Evolutionary conservation across 2,329 filamentous ascomycete species (phyloP).

Genomic region (Colletotrichum costaricense): DNA sequence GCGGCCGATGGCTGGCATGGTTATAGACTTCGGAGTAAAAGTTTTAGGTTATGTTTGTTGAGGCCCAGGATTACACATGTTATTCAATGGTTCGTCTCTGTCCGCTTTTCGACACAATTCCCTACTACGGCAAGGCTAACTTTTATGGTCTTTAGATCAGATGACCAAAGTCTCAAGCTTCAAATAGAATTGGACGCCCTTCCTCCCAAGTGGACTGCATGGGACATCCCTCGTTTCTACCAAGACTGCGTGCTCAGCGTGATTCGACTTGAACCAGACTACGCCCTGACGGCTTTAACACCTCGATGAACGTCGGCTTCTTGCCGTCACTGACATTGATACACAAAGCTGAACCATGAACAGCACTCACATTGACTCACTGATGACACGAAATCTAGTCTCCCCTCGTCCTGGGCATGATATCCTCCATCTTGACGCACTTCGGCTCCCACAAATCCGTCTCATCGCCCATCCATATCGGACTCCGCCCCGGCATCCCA

Average conservation of each 20-base stretch:
- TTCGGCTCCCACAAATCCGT: conserved; percentile 42
- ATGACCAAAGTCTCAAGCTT: not conserved
- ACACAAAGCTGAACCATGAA: not conserved
- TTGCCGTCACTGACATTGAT: not conserved
- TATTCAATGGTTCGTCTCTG: conserved; percentile 20
- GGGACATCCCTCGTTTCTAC: not conserved
- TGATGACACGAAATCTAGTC: not conserved
- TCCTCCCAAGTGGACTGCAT: not conserved
- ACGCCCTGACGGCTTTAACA: not conserved
- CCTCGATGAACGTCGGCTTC: not conserved
- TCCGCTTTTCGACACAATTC: not conserved
- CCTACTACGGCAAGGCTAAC: not conserved
- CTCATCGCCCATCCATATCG: conserved; percentile 35
- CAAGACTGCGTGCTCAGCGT: not conserved
- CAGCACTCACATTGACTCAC: not conserved
- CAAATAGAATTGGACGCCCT: not conserved
- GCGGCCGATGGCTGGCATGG: not conserved
- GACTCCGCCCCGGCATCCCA: conserved; percentile 22
- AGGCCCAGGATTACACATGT: conserved; percentile 18
- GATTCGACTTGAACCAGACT: not conserved
- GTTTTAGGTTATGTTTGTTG: not conserved
- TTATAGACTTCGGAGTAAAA: conserved; percentile 9
- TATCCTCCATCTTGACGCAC: conserved; percentile 39
- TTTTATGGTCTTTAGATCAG: not conserved
- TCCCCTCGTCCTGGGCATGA: conserved; percentile 27